phyloP scores from a whole-genome alignment of 352 stramenopile species.

The Phytophthora pistaciae region DNA sequence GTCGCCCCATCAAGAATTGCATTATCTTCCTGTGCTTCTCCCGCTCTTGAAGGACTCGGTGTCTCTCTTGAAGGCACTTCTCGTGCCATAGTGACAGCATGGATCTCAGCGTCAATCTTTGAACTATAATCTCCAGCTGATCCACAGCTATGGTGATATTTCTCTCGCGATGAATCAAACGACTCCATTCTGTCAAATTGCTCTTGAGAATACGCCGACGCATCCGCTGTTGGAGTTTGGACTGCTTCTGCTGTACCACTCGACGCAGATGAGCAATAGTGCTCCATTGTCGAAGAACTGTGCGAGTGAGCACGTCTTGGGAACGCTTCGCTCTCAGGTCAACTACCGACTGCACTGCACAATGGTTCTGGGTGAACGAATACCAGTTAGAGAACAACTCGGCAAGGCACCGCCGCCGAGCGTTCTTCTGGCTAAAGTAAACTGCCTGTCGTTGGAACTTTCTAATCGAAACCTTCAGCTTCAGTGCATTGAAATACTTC shows the following conservation, averaged over 20 bases:
- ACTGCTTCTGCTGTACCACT: constrained; percentile 24
- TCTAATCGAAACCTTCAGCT: constrained; percentile 20
- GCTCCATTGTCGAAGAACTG: constrained; percentile 22
- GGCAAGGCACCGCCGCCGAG: constrained; percentile 16
- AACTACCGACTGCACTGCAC: constrained; percentile 13
- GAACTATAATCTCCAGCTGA: constrained; percentile 2
- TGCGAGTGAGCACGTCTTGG: constrained; percentile 11
- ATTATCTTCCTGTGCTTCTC: constrained; percentile 47
- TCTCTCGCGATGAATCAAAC: constrained; percentile 16
- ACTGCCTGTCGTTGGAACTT: constrained; percentile 16
- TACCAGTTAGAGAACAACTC: constrained; percentile 28
- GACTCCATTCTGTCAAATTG: constrained; percentile 20
- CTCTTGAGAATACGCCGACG: neutral
- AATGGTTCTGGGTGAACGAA: constrained; percentile 9
- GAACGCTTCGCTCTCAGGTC: constrained; percentile 13
- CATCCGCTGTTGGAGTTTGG: constrained; percentile 21
- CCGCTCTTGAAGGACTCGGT: constrained; percentile 8
- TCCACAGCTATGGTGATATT: constrained; percentile 1
- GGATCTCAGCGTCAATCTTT: constrained; percentile 10
- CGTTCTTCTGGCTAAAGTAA: constrained; percentile 27
- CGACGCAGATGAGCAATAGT: neutral
- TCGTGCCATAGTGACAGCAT: constrained; percentile 22
- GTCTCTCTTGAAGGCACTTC: constrained; percentile 13
- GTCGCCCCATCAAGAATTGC: constrained; percentile 44
- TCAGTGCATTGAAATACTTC: constrained; percentile 38